A percentile compares a stretch with the other conserved stretches of the same genome.
These are phyloP conservation scores for Phaeomoniella chlamydospora DNA, from an alignment of 2,329 filamentous ascomycete genomes.

Conservation along the genomic window DNA sequence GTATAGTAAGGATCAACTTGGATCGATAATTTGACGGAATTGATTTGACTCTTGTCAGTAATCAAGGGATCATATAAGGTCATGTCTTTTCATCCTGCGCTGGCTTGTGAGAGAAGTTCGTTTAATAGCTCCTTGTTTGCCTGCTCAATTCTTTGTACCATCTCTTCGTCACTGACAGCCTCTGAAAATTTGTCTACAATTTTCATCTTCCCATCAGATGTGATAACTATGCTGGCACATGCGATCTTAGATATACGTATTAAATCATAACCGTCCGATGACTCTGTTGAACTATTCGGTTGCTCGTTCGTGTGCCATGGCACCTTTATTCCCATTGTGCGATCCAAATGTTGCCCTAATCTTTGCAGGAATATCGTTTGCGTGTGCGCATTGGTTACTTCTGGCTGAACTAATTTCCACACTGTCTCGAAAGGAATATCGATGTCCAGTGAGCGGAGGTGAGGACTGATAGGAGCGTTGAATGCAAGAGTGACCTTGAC, in stretches of 20 bases:
- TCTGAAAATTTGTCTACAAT: neutral
- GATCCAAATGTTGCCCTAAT: neutral
- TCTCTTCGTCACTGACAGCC: neutral
- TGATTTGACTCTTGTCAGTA: no score
- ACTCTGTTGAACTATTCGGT: no score
- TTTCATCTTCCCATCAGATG: constrained; percentile 1
- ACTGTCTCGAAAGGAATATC: neutral
- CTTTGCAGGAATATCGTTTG: neutral
- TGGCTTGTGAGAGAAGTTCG: neutral
- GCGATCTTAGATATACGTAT: constrained; percentile 1
- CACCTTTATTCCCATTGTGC: neutral
- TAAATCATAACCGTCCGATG: neutral
- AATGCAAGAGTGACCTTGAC: constrained; percentile 1
- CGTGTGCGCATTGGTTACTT: neutral
- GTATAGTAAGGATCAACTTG: no score
- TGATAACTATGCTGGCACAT: constrained; percentile 1
- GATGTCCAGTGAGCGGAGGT: constrained; percentile 1
- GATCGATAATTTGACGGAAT: no score
- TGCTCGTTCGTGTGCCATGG: neutral
- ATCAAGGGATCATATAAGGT: no score
- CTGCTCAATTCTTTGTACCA: no score
- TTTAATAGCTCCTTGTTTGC: neutral
- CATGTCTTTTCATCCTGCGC: neutral
- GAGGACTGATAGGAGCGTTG: neutral
- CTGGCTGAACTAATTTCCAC: neutral